Evolutionary conservation across 352 stramenopile species (phyloP), one percentile per base, ranked within the genome.

Genomic region (Thalassiosira hispida): DNA sequence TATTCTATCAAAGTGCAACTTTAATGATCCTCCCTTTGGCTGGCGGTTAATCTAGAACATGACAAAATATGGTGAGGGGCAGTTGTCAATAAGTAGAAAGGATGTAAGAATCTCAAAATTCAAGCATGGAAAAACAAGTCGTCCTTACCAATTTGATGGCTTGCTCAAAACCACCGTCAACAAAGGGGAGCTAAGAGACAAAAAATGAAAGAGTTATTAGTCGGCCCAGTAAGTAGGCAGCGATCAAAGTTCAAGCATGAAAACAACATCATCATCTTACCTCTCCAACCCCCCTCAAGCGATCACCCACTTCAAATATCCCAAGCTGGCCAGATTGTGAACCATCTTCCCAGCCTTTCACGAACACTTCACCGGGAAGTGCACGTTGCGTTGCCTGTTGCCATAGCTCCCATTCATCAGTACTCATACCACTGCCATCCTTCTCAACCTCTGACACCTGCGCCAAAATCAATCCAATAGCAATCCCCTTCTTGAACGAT

Each of bases 281-380:
- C 35, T 92, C 84, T 51, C 87, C 87, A 31, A 92, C 77, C 42
- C 84, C 87, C 33, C 73, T 65, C 11, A 92, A 66, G 9, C 73
- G 75, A 80, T 93, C 87, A 20, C 87, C 87, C 40, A 93, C 64
- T 84, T 93, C 79, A 81, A 91, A 91, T 23, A 91, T 85, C 33
- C 83, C 83, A 40, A 93, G 49, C 31, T 72, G 63, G 40, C 80
- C 69, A n/a, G 87, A 84, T 74, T 93, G 87, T n/a, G 83, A 63
- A 56, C 55, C 70, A 20, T 49, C 35, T 23, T 84, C 52, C 57
- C 87, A 84, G 25, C 79, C 85, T 52, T 80, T 84, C 11, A 93
- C 75, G 69, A 89, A 91, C 1, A 93, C 84, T 71, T 93, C 79
- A 14, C 85, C 87, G n/a, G 66, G 66, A 12, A 83, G 55, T 6